These are phyloP conservation scores for Wickerhamiella occidentalis DNA, from an alignment of 805 yeast genomes.

Conservation along the genomic window DNA sequence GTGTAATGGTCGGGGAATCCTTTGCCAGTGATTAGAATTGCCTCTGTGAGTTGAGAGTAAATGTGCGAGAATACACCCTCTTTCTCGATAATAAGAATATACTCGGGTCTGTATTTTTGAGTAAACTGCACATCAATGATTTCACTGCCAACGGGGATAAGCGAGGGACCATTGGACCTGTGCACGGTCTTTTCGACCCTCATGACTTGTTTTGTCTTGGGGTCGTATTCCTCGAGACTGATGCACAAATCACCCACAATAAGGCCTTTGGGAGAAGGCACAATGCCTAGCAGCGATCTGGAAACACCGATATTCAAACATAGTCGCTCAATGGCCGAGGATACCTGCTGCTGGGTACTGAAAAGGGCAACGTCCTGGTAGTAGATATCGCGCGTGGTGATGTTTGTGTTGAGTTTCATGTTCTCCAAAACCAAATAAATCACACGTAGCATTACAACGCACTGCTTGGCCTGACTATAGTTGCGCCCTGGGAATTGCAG, in stretches of 20 bases:
- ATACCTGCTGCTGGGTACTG: constrained; percentile 34
- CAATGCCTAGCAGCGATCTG: constrained; percentile 33
- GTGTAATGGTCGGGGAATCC: constrained; percentile 57
- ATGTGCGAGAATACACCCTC: constrained; percentile 35
- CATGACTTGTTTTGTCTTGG: constrained; percentile 4
- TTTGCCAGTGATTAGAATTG: constrained; percentile 43
- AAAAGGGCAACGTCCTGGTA: constrained; percentile 47
- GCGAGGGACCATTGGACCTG: constrained; percentile 16
- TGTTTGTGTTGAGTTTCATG: constrained; percentile 14
- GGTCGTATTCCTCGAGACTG: constrained; percentile 13
- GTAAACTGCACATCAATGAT: constrained; percentile 20
- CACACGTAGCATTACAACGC: constrained; percentile 4
- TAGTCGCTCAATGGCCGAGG: constrained; percentile 31
- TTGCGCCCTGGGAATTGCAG: background rate
- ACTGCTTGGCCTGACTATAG: background rate
- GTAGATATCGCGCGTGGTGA: constrained; percentile 44
- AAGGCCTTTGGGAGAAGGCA: constrained; percentile 47
- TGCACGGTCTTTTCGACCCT: constrained; percentile 12
- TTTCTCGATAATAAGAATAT: constrained; percentile 38
- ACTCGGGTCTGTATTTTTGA: no score
- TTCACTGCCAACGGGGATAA: constrained; percentile 30
- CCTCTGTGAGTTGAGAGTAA: constrained; percentile 19
- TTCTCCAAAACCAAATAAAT: constrained; percentile 15
- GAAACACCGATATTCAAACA: constrained; percentile 31
- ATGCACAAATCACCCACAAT: constrained; percentile 32